Conservation (phyloP, 768 basidiomycete genomes). For the Crassisporium funariophilum region DNA sequence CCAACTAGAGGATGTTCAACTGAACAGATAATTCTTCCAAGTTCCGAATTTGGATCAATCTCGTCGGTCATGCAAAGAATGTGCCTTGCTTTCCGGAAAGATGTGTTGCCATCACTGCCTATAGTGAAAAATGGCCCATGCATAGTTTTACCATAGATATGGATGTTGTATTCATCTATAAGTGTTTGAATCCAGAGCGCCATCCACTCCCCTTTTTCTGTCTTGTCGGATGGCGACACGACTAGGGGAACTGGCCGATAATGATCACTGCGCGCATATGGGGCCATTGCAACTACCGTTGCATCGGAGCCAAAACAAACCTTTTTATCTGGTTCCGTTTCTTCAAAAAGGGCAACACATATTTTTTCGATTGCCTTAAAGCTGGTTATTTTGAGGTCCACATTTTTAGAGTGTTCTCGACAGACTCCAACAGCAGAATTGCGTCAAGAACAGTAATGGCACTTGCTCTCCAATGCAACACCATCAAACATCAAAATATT, state of each 20-base stretch:
- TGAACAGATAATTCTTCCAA: too few species aligned
- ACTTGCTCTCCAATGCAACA: neutral
- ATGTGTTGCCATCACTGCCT: too few species aligned
- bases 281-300: neutral
- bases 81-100: too few species aligned
- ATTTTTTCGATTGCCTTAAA: neutral
- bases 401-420: neutral
- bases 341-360: neutral
- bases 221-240: neutral
- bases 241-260: neutral
- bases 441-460: neutral
- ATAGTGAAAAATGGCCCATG: too few species aligned
- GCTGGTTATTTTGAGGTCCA: neutral
- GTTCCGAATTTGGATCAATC: too few species aligned
- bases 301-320: neutral
- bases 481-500: neutral
- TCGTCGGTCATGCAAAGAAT: too few species aligned
- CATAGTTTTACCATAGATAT: neutral
- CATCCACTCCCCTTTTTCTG: neutral
- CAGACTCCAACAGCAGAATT: neutral
- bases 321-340: neutral
- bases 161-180: neutral
- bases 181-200: neutral
- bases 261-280: neutral
- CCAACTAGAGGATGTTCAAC: too few species aligned